A percentile compares a stretch with the other conserved stretches of the same genome.
These are phyloP conservation scores for Diutina scorzettiae DNA, from an alignment of 1,139 yeast species.

Conservation along the genomic window DNA sequence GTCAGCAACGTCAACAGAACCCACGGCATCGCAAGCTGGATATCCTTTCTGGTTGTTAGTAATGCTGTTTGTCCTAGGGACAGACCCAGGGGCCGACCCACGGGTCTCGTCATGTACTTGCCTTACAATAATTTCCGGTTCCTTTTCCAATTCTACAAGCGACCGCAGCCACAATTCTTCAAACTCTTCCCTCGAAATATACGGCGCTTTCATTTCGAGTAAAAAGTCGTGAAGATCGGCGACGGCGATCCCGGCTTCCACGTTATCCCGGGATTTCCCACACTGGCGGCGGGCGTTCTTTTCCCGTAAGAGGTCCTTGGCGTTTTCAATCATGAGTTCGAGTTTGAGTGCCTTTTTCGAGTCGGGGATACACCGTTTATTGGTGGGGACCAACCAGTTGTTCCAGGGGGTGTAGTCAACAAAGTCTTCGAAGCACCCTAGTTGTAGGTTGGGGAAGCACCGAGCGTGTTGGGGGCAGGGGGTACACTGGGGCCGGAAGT, in stretches of 20 bases:
- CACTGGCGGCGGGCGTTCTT: slow-evolving; percentile 62
- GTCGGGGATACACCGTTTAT: slow-evolving; percentile 60
- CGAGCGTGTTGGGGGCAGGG: slow-evolving; percentile 76
- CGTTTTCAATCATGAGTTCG: slow-evolving; percentile 53
- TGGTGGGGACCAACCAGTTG: slow-evolving; percentile 40
- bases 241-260: slow-evolving; percentile 39
- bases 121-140: slow-evolving; percentile 80
- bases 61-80: too few species aligned
- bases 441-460: slow-evolving; percentile 47
- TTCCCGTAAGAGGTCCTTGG: slow-evolving; percentile 53
- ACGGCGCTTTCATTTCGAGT: slow-evolving; percentile 43
- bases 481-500: slow-evolving; percentile 50
- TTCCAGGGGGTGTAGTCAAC: slow-evolving; percentile 44
- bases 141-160: slow-evolving; percentile 48
- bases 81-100: too few species aligned
- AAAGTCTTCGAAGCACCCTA: slow-evolving; percentile 64
- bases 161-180: slow-evolving; percentile 72
- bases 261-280: slow-evolving; percentile 36
- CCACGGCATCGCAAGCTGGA: slow-evolving; percentile 11
- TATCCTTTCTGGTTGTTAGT: slow-evolving; percentile 19
- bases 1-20: slow-evolving; percentile 19
- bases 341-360: slow-evolving; percentile 59
- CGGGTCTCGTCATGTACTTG: slow-evolving; percentile 22
- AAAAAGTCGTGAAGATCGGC: slow-evolving; percentile 49
- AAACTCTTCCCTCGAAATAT: slow-evolving; percentile 61